Evolutionary conservation across 2,329 filamentous ascomycete species (phyloP), one percentile per base, ranked within the genome.

Genomic region (Pezicula rhizophila): DNA sequence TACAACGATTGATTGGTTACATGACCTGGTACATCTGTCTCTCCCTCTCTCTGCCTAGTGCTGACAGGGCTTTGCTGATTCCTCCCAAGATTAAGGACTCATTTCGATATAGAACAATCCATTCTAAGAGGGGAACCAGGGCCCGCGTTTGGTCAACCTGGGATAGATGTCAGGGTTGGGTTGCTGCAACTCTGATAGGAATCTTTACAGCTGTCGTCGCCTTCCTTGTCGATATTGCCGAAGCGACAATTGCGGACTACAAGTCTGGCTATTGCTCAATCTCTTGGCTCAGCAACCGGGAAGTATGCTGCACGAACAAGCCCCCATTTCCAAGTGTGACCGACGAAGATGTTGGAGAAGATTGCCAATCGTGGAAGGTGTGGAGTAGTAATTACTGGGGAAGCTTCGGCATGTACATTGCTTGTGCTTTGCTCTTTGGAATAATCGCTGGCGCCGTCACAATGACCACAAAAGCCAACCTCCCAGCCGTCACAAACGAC

Each of bases 1-100:
- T 55, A 77, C 74, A 7, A 80, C 78, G 1, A 81, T 82, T 49
- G 78, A 83, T 61, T 82, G 78, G 78, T 67, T 82, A 8, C 79
- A 80, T 60, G 77, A 80, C 56, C 61, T 82, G 48, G 75, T 77
- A 59, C 25, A 53, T 42, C 4, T 18, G 31, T 15, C 14, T 15
- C 5, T 18, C 14, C 14, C 5, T 18, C 34, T 15, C 14, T 14
- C n/a, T 41, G 8, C 4, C 34, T 20, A 18, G 33, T 12, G 12
- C 8, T 5, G 6, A 17, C 18, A n/a, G 4, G 33, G 37, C 35
- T 45, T 28, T 47, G 42, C 51, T 28, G 28, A 33, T 26, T 50
- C 33, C 34, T 23, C 6, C 6, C 35, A 44, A 76, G 72, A 70
- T 79, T 60, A 79, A 79, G 64, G 76, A 79, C 55, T 77, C 77